phyloP scores from a whole-genome alignment of 176 grass and related monocot genomes.

The Thinopyrum elongatum region DNA sequence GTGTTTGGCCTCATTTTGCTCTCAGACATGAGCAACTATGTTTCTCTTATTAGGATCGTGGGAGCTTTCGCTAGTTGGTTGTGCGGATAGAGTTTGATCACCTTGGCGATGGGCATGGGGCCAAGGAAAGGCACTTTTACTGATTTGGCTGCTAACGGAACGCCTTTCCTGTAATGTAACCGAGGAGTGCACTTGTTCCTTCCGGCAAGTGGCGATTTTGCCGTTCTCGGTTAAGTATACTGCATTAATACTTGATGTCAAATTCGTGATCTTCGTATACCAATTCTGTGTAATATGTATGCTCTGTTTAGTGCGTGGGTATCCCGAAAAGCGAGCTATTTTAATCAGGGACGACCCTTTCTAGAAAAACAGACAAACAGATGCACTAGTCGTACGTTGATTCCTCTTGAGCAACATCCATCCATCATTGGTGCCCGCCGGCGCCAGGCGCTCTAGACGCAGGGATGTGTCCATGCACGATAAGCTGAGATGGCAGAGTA shows the following conservation, averaged over 20 bases:
- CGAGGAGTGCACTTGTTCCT: background rate
- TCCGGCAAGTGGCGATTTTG: background rate
- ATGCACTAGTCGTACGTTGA: background rate
- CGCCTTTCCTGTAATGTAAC: background rate
- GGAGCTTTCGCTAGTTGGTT: background rate
- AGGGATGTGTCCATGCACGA: background rate
- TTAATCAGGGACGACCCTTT: background rate
- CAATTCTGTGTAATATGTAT: background rate
- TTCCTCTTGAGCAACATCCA: background rate
- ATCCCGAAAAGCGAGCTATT: background rate
- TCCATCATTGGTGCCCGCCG: background rate
- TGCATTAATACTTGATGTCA: background rate
- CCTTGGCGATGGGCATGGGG: background rate
- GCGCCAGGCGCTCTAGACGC: background rate
- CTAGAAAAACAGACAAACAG: background rate
- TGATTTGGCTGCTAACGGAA: background rate
- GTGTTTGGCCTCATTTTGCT: background rate
- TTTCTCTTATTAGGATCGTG: background rate
- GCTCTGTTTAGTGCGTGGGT: background rate
- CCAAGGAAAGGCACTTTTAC: background rate
- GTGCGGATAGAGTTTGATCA: background rate
- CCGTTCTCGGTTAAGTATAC: background rate
- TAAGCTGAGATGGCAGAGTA: background rate
- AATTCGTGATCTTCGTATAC: background rate
- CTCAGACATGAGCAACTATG: background rate